Evolutionary conservation across 768 basidiomycete species (phyloP).

Genomic region (Auricularia cornea): DNA sequence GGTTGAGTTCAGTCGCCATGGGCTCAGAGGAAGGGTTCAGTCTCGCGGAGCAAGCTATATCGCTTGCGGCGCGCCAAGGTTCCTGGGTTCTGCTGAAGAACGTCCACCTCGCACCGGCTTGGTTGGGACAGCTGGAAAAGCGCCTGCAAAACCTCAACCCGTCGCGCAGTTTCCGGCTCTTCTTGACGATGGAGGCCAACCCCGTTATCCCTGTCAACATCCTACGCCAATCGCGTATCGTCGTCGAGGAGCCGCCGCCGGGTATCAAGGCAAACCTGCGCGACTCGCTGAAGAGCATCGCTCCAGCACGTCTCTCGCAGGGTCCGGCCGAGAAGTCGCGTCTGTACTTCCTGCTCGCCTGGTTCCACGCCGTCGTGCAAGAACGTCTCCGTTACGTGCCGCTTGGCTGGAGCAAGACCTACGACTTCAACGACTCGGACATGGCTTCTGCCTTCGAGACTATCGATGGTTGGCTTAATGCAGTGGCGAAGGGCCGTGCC

Average conservation of each 20-base stretch:
- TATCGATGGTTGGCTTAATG: slow-evolving; percentile 83
- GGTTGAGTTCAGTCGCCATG: slow-evolving; percentile 91
- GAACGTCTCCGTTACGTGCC: slow-evolving; percentile 95
- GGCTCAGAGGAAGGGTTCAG: slow-evolving; percentile 97
- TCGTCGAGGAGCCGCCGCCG: slow-evolving; percentile 98
- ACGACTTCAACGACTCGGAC: slow-evolving; percentile 99
- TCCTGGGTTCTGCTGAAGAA: slow-evolving; percentile 97
- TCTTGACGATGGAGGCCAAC: slow-evolving; percentile 97
- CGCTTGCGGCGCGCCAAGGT: slow-evolving; percentile 83
- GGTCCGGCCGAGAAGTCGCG: slow-evolving; percentile 92
- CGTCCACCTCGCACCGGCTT: slow-evolving; percentile 89
- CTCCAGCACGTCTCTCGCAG: slow-evolving; percentile 60
- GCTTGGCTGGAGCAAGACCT: slow-evolving; percentile 91
- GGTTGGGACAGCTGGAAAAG: slow-evolving; percentile 96
- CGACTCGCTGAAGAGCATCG: slow-evolving; percentile 74
- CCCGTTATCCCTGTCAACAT: slow-evolving; percentile 94
- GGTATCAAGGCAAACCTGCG: slow-evolving; percentile 94
- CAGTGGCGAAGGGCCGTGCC: slow-evolving; percentile 74
- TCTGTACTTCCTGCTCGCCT: slow-evolving; percentile 91
- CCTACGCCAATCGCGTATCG: slow-evolving; percentile 86
- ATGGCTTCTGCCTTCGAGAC: slow-evolving; percentile 87
- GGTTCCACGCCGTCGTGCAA: slow-evolving; percentile 98
- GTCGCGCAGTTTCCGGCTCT: slow-evolving; percentile 87
- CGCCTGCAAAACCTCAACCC: slow-evolving; percentile 87
- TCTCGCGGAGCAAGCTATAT: slow-evolving; percentile 93